A percentile compares a stretch with the other conserved stretches of the same genome.
These are phyloP conservation scores for Rhynchospora pubera DNA, from an alignment of 176 grass and related monocot species.

Conservation along the genomic window DNA sequence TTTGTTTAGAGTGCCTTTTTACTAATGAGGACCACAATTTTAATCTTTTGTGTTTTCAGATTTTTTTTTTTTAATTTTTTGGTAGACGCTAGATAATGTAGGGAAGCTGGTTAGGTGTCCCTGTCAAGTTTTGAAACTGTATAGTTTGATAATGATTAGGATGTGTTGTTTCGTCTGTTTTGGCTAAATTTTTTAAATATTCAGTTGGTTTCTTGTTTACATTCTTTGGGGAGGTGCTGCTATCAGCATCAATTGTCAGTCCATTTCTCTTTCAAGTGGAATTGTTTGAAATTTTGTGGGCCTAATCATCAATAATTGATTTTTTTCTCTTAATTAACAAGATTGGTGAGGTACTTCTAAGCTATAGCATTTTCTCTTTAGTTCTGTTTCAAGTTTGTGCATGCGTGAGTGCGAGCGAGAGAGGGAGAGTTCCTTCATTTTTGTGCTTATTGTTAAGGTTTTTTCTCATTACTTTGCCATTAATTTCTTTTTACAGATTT, in stretches of 20 bases:
- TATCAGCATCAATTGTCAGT: background rate
- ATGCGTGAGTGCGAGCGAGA: background rate
- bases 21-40: background rate
- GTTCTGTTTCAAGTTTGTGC: background rate
- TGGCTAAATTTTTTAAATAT: background rate
- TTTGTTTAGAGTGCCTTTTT: background rate
- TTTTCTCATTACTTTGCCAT: background rate
- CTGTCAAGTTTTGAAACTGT: background rate
- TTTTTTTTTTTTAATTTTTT: background rate
- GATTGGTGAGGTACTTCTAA: background rate
- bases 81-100: background rate
- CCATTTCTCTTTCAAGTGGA: background rate
- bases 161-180: background rate
- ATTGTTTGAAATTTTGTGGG: background rate
- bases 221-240: background rate
- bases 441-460: background rate
- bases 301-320: constrained; percentile 16
- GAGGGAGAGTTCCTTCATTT: background rate
- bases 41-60: background rate
- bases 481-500: background rate
- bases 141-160: constrained; percentile 1
- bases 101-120: background rate
- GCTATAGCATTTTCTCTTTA: background rate
- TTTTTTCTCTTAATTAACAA: constrained; percentile 16
- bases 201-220: background rate